Base-by-base conservation (phyloP, 805 yeast species). In the Metschnikowia proteae region DNA sequence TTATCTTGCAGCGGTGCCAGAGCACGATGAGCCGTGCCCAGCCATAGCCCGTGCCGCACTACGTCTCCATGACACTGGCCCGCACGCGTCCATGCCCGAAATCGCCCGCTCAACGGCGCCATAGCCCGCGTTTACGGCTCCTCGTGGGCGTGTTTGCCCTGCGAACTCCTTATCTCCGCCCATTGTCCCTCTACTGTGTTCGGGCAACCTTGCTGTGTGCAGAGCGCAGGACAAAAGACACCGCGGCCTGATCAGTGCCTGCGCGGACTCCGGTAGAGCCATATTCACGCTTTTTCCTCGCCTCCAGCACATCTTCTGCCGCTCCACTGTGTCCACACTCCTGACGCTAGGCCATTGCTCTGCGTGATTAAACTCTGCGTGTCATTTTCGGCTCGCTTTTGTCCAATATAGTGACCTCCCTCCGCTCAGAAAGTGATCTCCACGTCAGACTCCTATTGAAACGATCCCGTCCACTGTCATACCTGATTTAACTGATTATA, bases 171-270 rank as follows among this genome's bases (percentile, higher is more conserved):
- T 28, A 17, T 6, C 27, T 22, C 23, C 17, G 25, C n/a, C 10
- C 13, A 17, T 38, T 39, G 32, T 30, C 10, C 17, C 17, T 17
- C 2, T 17, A 17, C 17, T 17, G 17, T 29, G 43, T 39, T 39
- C 29, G 10, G 11, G 22, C 43, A 13, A 30, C 23, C 23, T 40
- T 31, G 29, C 36, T 30, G 34, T 40, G 36, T 32, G 35, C 36
- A 40, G 29, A 30, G 36, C 43, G 43, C 43, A 40, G 43, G 43
- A 40, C 35, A 40, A 40, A 40, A 40, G 43, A 23, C 43, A 40
- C 43, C 43, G 43, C 36, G 43, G 43, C 43, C 43, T 40, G 43
- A 40, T 31, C 43, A 40, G 36, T 40, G 43, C 43, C 36, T 11
- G 36, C 36, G 43, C 43, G 43, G 36, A 40, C 29, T 17, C 45